Conservation (phyloP, 2,329 filamentous ascomycete genomes). For the Lithohypha guttulata region DNA sequence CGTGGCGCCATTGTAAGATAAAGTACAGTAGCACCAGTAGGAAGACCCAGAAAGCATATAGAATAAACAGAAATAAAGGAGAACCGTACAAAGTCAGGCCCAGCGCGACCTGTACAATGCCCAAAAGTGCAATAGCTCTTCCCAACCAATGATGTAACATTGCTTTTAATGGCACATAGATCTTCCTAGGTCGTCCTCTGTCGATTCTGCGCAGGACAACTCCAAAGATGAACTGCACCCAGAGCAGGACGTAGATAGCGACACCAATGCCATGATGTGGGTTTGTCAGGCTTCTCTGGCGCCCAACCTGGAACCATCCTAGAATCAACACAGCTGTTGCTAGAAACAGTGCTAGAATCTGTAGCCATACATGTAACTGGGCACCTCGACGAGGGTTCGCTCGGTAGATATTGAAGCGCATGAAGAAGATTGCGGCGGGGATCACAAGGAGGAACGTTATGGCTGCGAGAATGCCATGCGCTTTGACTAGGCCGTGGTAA, state of each 20-base stretch:
- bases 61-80: constrained; percentile 70
- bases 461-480: constrained; percentile 49
- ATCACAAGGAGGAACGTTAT: constrained; percentile 52
- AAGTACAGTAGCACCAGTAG: constrained; percentile 68
- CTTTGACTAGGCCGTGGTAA: constrained; percentile 49
- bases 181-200: constrained; percentile 42
- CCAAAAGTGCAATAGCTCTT: constrained; percentile 64
- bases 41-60: constrained; percentile 70
- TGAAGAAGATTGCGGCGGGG: constrained; percentile 48
- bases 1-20: constrained; percentile 61
- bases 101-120: constrained; percentile 75
- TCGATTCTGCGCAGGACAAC: constrained; percentile 45
- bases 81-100: constrained; percentile 89
- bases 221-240: constrained; percentile 49
- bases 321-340: constrained; percentile 52
- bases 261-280: constrained; percentile 58
- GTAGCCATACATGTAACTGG: constrained; percentile 52
- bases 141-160: constrained; percentile 84
- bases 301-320: constrained; percentile 54
- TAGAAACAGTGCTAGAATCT: constrained; percentile 49
- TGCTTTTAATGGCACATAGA: constrained; percentile 46
- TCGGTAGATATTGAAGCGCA: constrained; percentile 52
- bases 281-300: constrained; percentile 49
- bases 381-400: constrained; percentile 45
- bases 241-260: constrained; percentile 50